Base-by-base conservation (phyloP, 371 early-diverging fungal species). In the Dinochytrium kinnereticum region DNA sequence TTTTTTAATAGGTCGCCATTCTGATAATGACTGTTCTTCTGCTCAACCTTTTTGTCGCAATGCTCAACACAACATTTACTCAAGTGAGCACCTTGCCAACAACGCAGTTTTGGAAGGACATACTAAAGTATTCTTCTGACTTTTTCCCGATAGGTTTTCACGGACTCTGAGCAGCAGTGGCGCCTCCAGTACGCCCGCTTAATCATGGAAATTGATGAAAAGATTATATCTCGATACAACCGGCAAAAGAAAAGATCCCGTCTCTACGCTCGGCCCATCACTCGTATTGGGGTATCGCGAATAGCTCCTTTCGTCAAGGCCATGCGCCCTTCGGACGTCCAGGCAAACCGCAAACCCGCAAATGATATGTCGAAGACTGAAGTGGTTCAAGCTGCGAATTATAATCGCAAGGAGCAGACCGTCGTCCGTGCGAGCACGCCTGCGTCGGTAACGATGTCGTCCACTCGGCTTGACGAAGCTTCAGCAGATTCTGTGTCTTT, bases 31-130 rank as follows among this genome's bases (percentile, higher is more conserved):
- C 44, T 36, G 51, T 75, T 51, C 69, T 78, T n/a, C 75, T 79
- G 19, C 51, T 79, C 31, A 79, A 79, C 68, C 53, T 76, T 2
- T 72, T 79, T 39, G 75, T 79, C 36, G 79, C 79, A 0, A 79
- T 79, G 79, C 61, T 79, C 17, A 59, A 65, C 38, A 38, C 17
- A n/a, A 72, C 76, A 7, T 79, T 73, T 66, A 28, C 69, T 24
- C 1, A 40, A 1, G 76, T 79, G 17, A 66, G 36, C 26, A 28
- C 17, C 10, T 7, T 49, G 26, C 21, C 49, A 49, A 15, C 49
- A 13, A 13, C 49, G 15, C 49, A 49, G 13, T 49, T 49, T 49
- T n/a, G n/a, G n/a, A 55, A 33, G 51, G 10, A 50, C 2, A n/a
- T 38, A 69, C 33, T 34, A 64, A 50, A 61, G 61, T 59, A 30